These are phyloP conservation scores for Thermothelomyces thermophilus DNA, from an alignment of 2,329 filamentous ascomycete species.

Conservation along the genomic window DNA sequence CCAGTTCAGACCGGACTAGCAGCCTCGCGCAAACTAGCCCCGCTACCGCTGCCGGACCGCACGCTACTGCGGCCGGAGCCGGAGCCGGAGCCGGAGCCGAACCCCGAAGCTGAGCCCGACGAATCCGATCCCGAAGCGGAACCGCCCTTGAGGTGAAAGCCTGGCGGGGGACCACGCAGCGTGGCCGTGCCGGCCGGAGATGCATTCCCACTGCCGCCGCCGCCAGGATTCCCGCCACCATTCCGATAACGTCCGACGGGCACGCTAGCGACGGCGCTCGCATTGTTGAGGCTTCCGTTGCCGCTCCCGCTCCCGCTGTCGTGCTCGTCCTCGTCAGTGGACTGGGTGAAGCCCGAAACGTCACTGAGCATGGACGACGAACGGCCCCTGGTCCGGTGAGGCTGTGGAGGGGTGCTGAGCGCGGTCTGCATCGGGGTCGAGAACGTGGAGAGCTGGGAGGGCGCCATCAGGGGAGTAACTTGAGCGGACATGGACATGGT, in stretches of 20 bases:
- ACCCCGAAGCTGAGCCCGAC: constrained; percentile 27
- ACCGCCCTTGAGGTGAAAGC: constrained; percentile 19
- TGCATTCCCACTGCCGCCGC: constrained; percentile 4
- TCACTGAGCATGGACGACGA: constrained; percentile 63
- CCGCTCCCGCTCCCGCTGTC: constrained; percentile 15
- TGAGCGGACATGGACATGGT: constrained; percentile 31
- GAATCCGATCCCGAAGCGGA: constrained; percentile 23
- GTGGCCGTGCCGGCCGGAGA: constrained; percentile 7
- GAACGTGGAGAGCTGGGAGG: constrained; percentile 17
- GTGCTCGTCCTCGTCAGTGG: constrained; percentile 47
- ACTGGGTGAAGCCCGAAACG: constrained; percentile 60
- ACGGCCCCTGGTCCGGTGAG: constrained; percentile 45
- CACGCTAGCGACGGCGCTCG: constrained; percentile 18
- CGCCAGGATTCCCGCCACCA: constrained; percentile 6
- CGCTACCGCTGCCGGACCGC: constrained; percentile 40
- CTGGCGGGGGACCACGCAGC: constrained; percentile 23
- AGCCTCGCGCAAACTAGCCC: constrained; percentile 45
- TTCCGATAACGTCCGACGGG: constrained; percentile 4
- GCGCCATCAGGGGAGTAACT: constrained; percentile 22
- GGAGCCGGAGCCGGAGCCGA: constrained; percentile 29
- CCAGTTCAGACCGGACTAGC: constrained; percentile 37
- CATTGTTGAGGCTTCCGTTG: constrained; percentile 23
- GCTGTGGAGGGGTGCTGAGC: constrained; percentile 20
- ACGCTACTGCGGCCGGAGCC: constrained; percentile 19
- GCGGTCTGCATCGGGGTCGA: constrained; percentile 15